A percentile compares a stretch with the other conserved stretches of the same genome.
Conservation (phyloP, 306 rosid species). For the Trifolium subterraneum region DNA sequence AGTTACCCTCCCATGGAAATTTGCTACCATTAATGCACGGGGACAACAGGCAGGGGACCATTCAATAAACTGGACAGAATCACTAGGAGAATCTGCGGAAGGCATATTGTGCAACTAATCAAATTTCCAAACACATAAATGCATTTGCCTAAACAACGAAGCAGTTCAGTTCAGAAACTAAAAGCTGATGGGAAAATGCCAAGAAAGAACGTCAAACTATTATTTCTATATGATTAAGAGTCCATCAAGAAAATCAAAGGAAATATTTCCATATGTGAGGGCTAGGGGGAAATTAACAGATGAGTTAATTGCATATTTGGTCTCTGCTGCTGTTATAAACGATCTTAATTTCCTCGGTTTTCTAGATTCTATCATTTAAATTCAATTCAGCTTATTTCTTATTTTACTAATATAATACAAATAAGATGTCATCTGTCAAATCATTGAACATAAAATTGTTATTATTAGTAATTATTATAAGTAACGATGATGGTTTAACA, state of each 20-base stretch:
- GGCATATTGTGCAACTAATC: constrained; percentile 37
- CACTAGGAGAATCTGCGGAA: constrained; percentile 92
- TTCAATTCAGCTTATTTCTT: constrained; percentile 30
- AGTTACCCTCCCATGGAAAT: constrained; percentile 96
- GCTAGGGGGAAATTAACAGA: too few species aligned
- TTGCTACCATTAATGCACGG: constrained; percentile 82
- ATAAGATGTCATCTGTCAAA: constrained; percentile 17
- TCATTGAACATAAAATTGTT: constrained; percentile 6
- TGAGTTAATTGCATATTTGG: too few species aligned
- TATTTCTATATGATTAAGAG: constrained; percentile 1
- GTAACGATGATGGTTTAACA: background rate
- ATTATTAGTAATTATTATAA: background rate
- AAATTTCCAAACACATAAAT: constrained; percentile 14
- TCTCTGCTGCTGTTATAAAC: too few species aligned
- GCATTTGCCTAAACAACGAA: background rate
- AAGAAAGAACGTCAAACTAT: constrained; percentile 30
- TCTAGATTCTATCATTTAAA: constrained; percentile 19
- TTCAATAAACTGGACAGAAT: constrained; percentile 93
- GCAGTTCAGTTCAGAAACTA: constrained; percentile 31
- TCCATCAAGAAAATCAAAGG: too few species aligned
- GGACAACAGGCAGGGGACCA: constrained; percentile 95
- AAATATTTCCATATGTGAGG: too few species aligned
- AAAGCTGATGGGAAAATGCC: background rate
- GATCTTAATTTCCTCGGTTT: too few species aligned
- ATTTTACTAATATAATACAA: background rate